phyloP scores from a whole-genome alignment of 495 filamentous ascomycete species.

The Acidomyces sp. region DNA sequence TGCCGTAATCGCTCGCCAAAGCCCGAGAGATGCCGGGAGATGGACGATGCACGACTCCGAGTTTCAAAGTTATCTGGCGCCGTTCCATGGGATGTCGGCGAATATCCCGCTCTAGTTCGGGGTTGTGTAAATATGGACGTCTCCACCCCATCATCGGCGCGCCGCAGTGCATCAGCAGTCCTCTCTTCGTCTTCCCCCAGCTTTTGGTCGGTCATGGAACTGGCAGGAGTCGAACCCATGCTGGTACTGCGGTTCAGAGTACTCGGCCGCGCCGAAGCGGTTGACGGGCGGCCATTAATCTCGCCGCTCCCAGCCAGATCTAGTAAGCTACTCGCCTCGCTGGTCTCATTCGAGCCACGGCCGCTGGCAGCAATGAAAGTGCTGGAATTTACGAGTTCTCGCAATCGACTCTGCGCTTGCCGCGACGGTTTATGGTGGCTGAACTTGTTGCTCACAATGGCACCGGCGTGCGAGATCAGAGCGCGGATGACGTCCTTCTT shows the following conservation, averaged over 20 bases:
- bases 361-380: conserved; percentile 11
- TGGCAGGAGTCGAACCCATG: conserved; percentile 4
- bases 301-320: conserved; percentile 5
- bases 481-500: conserved; percentile 92
- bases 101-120: too few species aligned
- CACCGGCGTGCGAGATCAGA: conserved; percentile 85
- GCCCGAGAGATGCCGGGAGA: conserved; percentile 15
- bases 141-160: too few species aligned
- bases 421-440: conserved; percentile 48
- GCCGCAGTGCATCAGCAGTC: conserved; percentile 1
- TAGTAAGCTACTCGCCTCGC: conserved; percentile 10
- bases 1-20: conserved; percentile 19
- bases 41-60: conserved; percentile 8
- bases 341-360: neutral
- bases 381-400: conserved; percentile 55
- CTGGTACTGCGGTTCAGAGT: conserved; percentile 13
- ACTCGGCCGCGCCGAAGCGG: conserved; percentile 14
- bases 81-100: too few species aligned
- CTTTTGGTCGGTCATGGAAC: neutral
- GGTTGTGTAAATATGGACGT: too few species aligned
- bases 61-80: neutral
- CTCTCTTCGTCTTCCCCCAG: conserved; percentile 3
- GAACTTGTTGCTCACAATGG: conserved; percentile 95
- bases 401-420: conserved; percentile 49
- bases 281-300: conserved; percentile 12